Percentiles rank a stretch among this genome's conserved stretches.
Conservation (phyloP, 2,329 filamentous ascomycete genomes). For the Ilyonectria mors-panacis region DNA sequence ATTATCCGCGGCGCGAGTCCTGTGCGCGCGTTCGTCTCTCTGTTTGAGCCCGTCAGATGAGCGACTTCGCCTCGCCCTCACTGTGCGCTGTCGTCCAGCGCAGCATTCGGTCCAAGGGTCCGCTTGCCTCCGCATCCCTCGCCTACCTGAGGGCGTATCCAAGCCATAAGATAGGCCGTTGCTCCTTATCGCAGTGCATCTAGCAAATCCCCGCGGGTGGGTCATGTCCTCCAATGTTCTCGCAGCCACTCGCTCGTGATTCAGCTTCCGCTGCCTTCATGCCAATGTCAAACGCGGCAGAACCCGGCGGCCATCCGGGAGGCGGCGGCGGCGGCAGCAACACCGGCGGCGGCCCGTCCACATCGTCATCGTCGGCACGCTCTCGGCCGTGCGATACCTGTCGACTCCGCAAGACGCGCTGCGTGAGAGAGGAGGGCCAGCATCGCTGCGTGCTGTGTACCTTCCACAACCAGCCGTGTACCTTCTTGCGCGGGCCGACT, state of each 20-base stretch:
- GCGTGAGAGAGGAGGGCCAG: conserved; percentile 73
- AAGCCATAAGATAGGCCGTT: conserved; percentile 41
- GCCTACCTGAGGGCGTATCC: conserved; percentile 5
- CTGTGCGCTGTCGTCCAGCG: conserved; percentile 14
- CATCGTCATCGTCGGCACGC: conserved; percentile 34
- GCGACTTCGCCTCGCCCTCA: conserved; percentile 17
- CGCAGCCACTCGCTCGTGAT: conserved; percentile 41
- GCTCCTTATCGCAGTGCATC: conserved; percentile 45
- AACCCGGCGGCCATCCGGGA: conserved; percentile 33
- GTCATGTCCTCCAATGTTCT: conserved; percentile 42
- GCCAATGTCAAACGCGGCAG: conserved; percentile 36
- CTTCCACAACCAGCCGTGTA: conserved; percentile 78
- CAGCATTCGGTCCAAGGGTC: conserved; percentile 30
- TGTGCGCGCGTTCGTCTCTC: conserved; percentile 12
- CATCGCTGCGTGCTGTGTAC: conserved; percentile 74
- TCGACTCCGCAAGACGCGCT: conserved; percentile 75
- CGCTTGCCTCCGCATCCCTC: conserved; percentile 28
- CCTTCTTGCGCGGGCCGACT: conserved; percentile 66
- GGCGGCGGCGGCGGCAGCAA: conserved; percentile 21
- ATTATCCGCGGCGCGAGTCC: conserved; percentile 2
- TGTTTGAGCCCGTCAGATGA: conserved; percentile 9
- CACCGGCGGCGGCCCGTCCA: conserved; percentile 19
- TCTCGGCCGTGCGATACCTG: conserved; percentile 74
- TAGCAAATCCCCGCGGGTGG: conserved; percentile 39
- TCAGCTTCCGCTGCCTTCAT: conserved; percentile 30